Conservation (phyloP, 495 filamentous ascomycete species). For the Bacidia gigantensis region DNA sequence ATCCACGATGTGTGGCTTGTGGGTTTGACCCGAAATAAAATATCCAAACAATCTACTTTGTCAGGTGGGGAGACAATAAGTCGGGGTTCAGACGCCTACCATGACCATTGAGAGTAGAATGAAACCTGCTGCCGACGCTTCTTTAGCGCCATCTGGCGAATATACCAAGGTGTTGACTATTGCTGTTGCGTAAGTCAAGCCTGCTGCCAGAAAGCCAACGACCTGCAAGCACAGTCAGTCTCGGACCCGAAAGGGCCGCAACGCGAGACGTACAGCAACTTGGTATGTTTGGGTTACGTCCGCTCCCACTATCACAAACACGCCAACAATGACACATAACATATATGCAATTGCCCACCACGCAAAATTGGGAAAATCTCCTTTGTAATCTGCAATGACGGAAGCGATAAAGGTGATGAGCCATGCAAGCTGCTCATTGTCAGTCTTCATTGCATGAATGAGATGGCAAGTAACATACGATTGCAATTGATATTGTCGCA, state of each 20-base stretch:
- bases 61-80: not conserved
- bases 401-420: slow-evolving; percentile 79
- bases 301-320: slow-evolving; percentile 66
- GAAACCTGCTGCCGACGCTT: slow-evolving; percentile 84
- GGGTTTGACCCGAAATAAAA: slow-evolving; percentile 96
- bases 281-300: slow-evolving; percentile 76
- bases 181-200: slow-evolving; percentile 69
- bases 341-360: slow-evolving; percentile 87
- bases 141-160: slow-evolving; percentile 47
- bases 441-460: slow-evolving; percentile 4
- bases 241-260: slow-evolving; percentile 15
- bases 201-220: slow-evolving; percentile 72
- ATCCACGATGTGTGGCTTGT: slow-evolving; percentile 72
- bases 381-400: slow-evolving; percentile 53
- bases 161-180: slow-evolving; percentile 76
- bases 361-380: slow-evolving; percentile 61
- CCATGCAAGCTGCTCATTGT: slow-evolving; percentile 64
- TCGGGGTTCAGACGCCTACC: slow-evolving; percentile 30
- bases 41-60: slow-evolving; percentile 83
- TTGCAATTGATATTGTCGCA: slow-evolving; percentile 81
- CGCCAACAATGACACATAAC: slow-evolving; percentile 65
- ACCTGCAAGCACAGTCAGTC: slow-evolving; percentile 31
- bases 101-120: slow-evolving; percentile 93
- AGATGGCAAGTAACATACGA: slow-evolving; percentile 42
- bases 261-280: slow-evolving; percentile 80